Evolutionary conservation across 177 flowering plant species (phyloP).

Genomic region (Vitis hybrid): DNA sequence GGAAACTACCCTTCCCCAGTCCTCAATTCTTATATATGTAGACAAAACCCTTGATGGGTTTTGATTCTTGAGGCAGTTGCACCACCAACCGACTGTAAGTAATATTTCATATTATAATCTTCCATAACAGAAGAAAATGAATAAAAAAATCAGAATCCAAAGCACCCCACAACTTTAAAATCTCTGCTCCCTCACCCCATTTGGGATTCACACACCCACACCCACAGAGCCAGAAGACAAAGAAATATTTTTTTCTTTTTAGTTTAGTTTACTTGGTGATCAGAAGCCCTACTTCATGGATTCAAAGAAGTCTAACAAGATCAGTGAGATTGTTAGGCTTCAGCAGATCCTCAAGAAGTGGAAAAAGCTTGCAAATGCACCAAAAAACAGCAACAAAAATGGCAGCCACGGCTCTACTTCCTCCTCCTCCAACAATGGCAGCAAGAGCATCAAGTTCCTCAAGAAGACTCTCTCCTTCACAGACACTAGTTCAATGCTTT

Average conservation of each 20-base stretch:
- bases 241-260: neutral
- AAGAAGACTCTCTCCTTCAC: conserved; percentile 70
- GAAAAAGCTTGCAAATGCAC: conserved; percentile 68
- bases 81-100: conserved; percentile 24
- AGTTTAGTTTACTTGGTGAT: too few relatives aligned
- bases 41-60: conserved; percentile 20
- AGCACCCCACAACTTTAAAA: conserved; percentile 6
- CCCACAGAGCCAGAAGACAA: neutral
- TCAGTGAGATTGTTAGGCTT: conserved; percentile 83
- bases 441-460: conserved; percentile 59
- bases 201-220: neutral
- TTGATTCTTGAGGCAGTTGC: conserved; percentile 43
- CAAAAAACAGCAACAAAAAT: conserved; percentile 26
- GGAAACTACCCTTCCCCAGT: neutral
- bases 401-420: neutral
- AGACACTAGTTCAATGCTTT: conserved; percentile 22
- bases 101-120: neutral
- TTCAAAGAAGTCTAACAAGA: conserved; percentile 75
- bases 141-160: conserved; percentile 8
- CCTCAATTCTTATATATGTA: neutral
- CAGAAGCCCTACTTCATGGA: conserved; percentile 29
- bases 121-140: conserved; percentile 2
- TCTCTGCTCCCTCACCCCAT: neutral
- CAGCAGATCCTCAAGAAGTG: conserved; percentile 85
- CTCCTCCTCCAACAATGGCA: conserved; percentile 4